Evolutionary conservation across 345 rosid species (phyloP), one percentile per base, ranked within the genome.

Genomic region (Heritiera littoralis): DNA sequence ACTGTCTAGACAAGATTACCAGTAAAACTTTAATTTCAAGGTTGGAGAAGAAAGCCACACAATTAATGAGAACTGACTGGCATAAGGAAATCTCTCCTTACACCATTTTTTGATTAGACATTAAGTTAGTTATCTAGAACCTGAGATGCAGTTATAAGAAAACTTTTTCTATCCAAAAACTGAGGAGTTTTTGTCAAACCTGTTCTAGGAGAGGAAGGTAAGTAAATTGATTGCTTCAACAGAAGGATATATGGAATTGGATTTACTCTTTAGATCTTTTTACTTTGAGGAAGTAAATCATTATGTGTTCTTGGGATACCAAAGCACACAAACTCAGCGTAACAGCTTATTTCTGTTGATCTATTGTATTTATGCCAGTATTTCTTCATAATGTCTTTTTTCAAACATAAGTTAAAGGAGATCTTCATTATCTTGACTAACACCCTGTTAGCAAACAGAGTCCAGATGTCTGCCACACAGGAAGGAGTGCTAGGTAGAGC

Each of bases 391-490:
- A 11, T 14, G 3, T 49, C 35, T 4, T 30, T 30, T 28, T 63
- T 17, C 54, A 48, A 15, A 15, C 20, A 1, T 74, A n/a, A 18
- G 5, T 55, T 55, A 54, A 54, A 32, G 58, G 77, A 74, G 40
- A 58, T 20, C 10, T 58, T 74, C 51, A 58, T n/a, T 38, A n/a
- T 58, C 67, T 58, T 41, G 6, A 14, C 66, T 18, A 40, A 65
- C 10, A 15, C 45, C 54, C 52, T 58, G 4, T 74, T 58, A 38
- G 6, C 15, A 18, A 66, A 17, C 51, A 67, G 35, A 6, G 65
- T 45, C 40, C 59, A 73, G 56, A 69, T 86, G 88, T 81, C 81
- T 5, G 70, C 69, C 6, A 45, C 81, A 35, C 88, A 79, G 61
- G 86, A 83, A 46, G 83, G 83, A 68, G 41, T 77, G 20, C 46